Base-by-base conservation (phyloP, 768 basidiomycete genomes). In the Termitomyces sp. region DNA sequence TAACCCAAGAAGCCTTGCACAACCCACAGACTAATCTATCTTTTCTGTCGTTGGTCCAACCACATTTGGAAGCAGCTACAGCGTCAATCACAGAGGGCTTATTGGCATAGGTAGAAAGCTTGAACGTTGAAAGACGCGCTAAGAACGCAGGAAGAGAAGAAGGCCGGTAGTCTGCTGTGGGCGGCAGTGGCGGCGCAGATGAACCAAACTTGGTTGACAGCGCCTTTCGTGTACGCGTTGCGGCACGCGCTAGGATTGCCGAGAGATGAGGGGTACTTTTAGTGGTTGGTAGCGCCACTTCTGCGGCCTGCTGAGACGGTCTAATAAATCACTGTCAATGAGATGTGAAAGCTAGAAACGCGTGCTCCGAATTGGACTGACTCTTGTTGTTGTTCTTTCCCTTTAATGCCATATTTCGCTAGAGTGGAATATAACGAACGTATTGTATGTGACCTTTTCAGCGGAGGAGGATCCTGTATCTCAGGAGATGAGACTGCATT, bases 41-140 rank as follows among this genome's bases (percentile, higher is more conserved):
- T 69, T 89, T 91, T 42, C 89, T 89, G 51, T 91, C 85, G 59
- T 93, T 93, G 23, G 81, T 74, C 91, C 91, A 94, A 2, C 91
- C 91, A 65, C 88, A 90, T 68, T 82, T 89, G 0, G 90, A 78
- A 3, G 91, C 90, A 17, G 90, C 85, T 14, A 92, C 89, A 1
- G 90, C 86, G 56, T 93, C 83, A 29, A 92, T 85, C 10, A 77
- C 75, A 0, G 82, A 54, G 0, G 90, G 89, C 67, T 93, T 93
- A 61, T 88, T 89, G 17, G 86, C 78, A 64, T 92, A 94, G 0
- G 91, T 92, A 11, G 87, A 72, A 29, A 93, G 79, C 68, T 87
- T 92, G 71, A 81, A 94, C 1, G 91, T 91, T 1, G 83, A 75
- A 1, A 94, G 81, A 42, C 91, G 87, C 16, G 81, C 75, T 25